Base-by-base conservation (phyloP, 805 yeast species). In the Saccharomycopsis sp. region DNA sequence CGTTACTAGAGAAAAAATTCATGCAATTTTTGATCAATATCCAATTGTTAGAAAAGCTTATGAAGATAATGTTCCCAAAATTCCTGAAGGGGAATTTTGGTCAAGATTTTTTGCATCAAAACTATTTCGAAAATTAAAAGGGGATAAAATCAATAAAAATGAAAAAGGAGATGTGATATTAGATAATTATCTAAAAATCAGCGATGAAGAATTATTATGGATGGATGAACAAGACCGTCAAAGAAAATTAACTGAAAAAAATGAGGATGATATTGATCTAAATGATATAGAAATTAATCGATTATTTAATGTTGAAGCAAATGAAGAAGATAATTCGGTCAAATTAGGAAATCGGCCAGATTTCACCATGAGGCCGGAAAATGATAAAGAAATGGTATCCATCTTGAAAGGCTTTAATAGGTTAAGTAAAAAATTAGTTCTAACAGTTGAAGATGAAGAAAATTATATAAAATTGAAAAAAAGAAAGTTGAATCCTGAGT, bases 81-180 rank as follows among this genome's bases (percentile, higher is more conserved):
- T 92, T 39, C 71, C 74, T 36, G 97, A 92, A 56, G 88, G 89
- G 31, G 95, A 83, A 54, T 92, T 92, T 52, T 92, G 98, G 98
- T 85, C 95, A 9, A 66, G 96, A 47, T 92, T 92, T 53, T 92
- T 92, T 67, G 79, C 85, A 52, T 87, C 96, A 0, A 81, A 86
- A 52, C 63, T 92, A 45, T 92, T 88, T 54, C 69, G 96, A 49
- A 74, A 87, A 52, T 64, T 92, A 26, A 70, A 95, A 56, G 98
- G 98, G 44, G 97, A 92, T 54, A 78, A 76, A 49, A 72, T 86
- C 39, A 75, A 78, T 52, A 60, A 72, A 2, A 79, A 74, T 54
- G 85, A 84, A 47, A 70, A 94, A 47, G 87, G 92, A 39, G 97
- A 92, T 58, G 70, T 78, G 3, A 69, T 87, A 5, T 66, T 92